These are phyloP conservation scores for Acarospora socialis DNA, from an alignment of 2,329 filamentous ascomycete species.

Conservation along the genomic window DNA sequence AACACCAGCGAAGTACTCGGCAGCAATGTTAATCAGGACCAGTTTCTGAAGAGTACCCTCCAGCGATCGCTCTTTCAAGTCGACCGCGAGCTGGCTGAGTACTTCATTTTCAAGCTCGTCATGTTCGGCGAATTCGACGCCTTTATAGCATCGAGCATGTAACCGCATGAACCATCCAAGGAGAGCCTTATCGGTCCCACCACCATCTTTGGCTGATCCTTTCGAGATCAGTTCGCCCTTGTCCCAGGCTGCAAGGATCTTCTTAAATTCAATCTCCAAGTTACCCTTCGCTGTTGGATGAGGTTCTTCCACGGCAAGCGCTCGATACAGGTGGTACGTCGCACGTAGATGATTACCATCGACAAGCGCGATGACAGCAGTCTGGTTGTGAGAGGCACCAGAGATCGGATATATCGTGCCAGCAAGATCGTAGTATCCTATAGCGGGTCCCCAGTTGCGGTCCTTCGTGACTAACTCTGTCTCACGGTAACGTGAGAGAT, in stretches of 20 bases:
- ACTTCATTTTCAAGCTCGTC: slow-evolving; percentile 78
- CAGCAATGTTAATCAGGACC: slow-evolving; percentile 71
- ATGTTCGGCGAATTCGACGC: slow-evolving; percentile 57
- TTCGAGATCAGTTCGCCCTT: slow-evolving; percentile 38
- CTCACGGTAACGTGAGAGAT: slow-evolving; percentile 75
- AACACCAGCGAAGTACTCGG: slow-evolving; percentile 56
- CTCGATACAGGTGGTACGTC: slow-evolving; percentile 80
- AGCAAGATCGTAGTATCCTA: slow-evolving; percentile 75
- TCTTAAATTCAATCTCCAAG: slow-evolving; percentile 64
- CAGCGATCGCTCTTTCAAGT: slow-evolving; percentile 54
- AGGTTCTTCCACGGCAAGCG: slow-evolving; percentile 58
- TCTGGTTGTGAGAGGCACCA: slow-evolving; percentile 76
- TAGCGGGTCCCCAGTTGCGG: slow-evolving; percentile 62
- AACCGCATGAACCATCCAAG: slow-evolving; percentile 72
- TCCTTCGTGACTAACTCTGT: slow-evolving; percentile 57
- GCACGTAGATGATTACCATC: slow-evolving; percentile 66
- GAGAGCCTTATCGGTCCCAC: slow-evolving; percentile 44
- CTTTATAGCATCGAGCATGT: slow-evolving; percentile 72
- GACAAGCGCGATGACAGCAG: slow-evolving; percentile 70
- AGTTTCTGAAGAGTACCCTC: slow-evolving; percentile 60
- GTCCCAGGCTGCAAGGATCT: slow-evolving; percentile 43
- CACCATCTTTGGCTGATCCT: slow-evolving; percentile 20
- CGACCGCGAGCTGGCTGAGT: slow-evolving; percentile 58
- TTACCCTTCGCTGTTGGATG: slow-evolving; percentile 63
- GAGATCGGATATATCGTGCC: slow-evolving; percentile 63